These are phyloP conservation scores for Acanthamoeba rhysodes DNA, from an alignment of 208 protist species.

Conservation along the genomic window DNA sequence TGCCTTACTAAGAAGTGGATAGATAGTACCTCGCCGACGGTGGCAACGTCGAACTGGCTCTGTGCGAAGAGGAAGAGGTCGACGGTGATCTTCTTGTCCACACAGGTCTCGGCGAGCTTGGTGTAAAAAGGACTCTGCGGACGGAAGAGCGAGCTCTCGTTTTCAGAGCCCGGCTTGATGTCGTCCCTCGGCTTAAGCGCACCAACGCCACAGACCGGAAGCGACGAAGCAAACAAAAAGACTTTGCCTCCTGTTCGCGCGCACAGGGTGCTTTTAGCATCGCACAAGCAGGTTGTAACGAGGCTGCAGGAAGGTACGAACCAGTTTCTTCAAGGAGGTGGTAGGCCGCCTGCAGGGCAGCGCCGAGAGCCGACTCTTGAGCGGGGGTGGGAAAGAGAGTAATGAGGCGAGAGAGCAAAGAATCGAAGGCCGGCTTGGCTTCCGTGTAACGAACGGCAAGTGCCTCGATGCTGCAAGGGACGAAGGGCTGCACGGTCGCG, in stretches of 20 bases:
- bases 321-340: constrained; percentile 47
- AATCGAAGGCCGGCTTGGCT: constrained; percentile 41
- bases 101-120: constrained; percentile 94
- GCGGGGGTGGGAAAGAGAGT: constrained; percentile 62
- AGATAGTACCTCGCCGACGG: constrained; percentile 29
- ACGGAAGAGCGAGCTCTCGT: constrained; percentile 88
- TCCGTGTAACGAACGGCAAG: constrained; percentile 55
- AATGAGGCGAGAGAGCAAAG: constrained; percentile 37
- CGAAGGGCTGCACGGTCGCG: constrained; percentile 84
- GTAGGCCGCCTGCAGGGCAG: constrained; percentile 59
- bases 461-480: constrained; percentile 67
- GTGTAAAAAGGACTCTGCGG: constrained; percentile 96
- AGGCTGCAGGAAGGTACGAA: not conserved
- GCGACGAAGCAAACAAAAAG: constrained; percentile 91
- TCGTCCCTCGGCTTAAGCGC: constrained; percentile 93
- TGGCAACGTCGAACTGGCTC: constrained; percentile 92
- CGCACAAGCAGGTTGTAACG: not conserved
- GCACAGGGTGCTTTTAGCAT: not conserved
- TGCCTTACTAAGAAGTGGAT: not conserved
- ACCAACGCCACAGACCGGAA: constrained; percentile 94
- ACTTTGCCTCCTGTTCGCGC: constrained; percentile 95
- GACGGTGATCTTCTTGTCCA: constrained; percentile 93
- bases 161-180: constrained; percentile 87
- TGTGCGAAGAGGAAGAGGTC: constrained; percentile 93
- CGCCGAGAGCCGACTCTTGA: constrained; percentile 62